phyloP scores from a whole-genome alignment of 768 basidiomycete genomes.

The Rhodotorula kratochvilovae region DNA sequence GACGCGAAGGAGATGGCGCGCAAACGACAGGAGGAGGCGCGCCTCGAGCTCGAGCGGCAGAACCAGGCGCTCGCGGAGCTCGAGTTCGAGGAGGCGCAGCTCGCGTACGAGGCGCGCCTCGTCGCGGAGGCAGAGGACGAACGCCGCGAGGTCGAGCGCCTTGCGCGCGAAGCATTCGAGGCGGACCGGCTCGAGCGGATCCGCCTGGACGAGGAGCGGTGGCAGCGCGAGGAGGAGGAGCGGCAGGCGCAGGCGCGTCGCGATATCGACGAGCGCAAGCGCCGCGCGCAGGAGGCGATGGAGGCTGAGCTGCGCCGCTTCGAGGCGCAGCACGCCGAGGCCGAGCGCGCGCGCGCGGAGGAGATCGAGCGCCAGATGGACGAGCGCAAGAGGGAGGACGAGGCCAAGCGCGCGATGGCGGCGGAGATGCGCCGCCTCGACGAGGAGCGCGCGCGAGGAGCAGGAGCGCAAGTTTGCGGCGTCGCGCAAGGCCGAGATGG shows the following conservation, averaged over 20 bases:
- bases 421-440: slow-evolving; percentile 16
- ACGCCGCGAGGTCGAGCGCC: slow-evolving; percentile 9
- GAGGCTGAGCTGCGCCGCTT: slow-evolving; percentile 9
- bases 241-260: background rate
- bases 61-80: slow-evolving; percentile 21
- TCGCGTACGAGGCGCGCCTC: slow-evolving; percentile 14
- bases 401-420: slow-evolving; percentile 21
- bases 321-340: slow-evolving; percentile 20
- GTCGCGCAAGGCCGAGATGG: slow-evolving; percentile 18
- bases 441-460: slow-evolving; percentile 22
- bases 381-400: slow-evolving; percentile 23
- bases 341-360: background rate
- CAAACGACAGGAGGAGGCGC: slow-evolving; percentile 23
- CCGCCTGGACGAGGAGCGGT: background rate
- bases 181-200: background rate
- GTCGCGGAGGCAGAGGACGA: slow-evolving; percentile 16
- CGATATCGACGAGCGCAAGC: slow-evolving; percentile 5
- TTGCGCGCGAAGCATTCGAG: slow-evolving; percentile 1
- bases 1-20: slow-evolving; percentile 26
- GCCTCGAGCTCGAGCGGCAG: slow-evolving; percentile 23
- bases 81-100: slow-evolving; percentile 28
- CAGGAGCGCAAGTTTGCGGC: background rate
- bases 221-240: slow-evolving; percentile 6
- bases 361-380: slow-evolving; percentile 9
- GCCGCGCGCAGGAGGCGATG: slow-evolving; percentile 6